Conservation (phyloP, 371 early-diverging fungal genomes). For the Choanephora cucurbitarum region DNA sequence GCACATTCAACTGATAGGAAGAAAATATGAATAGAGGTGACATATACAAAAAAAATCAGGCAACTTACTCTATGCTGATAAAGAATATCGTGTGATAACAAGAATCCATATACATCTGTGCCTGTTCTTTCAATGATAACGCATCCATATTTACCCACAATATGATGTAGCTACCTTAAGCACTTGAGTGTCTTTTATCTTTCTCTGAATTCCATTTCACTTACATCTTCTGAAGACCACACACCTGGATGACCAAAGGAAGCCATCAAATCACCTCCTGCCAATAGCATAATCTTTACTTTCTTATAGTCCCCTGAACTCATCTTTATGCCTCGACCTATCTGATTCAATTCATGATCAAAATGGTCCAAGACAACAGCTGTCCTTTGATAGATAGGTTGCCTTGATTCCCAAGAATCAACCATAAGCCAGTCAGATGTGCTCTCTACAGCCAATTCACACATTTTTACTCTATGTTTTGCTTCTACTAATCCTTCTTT, state of each 20-base stretch:
- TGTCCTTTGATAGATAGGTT: conserved; percentile 83
- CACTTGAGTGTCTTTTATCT: background rate
- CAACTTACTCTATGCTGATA: conserved; percentile 83
- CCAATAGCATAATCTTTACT: conserved; percentile 88
- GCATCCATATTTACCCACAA: conserved; percentile 91
- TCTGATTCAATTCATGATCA: conserved; percentile 79
- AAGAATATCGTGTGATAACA: conserved; percentile 86
- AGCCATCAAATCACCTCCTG: conserved; percentile 96
- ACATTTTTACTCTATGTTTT: conserved; percentile 91
- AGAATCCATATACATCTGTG: conserved; percentile 89
- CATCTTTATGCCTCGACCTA: conserved; percentile 52
- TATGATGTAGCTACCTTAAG: conserved; percentile 79
- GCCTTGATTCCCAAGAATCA: conserved; percentile 92
- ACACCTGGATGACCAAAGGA: conserved; percentile 91
- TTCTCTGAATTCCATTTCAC: conserved; percentile 15
- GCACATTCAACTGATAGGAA: conserved; percentile 68
- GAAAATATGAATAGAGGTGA: background rate
- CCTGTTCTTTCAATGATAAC: conserved; percentile 95
- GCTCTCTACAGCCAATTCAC: conserved; percentile 81
- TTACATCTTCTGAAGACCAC: conserved; percentile 91
- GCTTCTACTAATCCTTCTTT: conserved; percentile 91
- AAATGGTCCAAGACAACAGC: conserved; percentile 95
- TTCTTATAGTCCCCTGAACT: conserved; percentile 40
- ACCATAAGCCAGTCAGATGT: conserved; percentile 93
- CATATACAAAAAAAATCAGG: no score